Evolutionary conservation across 495 filamentous ascomycete genomes (phyloP), one percentile per base, ranked within the genome.

Genomic region (Aspergillus wentii): DNA sequence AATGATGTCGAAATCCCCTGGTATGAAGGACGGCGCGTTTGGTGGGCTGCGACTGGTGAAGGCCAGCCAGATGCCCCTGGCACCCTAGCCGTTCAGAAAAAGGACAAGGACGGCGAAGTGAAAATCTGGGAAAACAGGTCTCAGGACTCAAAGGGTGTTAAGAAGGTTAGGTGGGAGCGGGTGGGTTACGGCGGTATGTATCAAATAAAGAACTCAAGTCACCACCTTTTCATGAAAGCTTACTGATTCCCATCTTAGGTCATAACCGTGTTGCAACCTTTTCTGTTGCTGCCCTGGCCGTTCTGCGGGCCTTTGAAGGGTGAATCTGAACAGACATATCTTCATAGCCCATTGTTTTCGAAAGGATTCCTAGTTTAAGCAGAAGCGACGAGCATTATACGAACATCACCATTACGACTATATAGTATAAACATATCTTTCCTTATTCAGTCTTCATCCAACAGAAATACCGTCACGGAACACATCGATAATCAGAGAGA

Each of bases 1-100:
- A 76, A 91, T 48, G 87, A 94, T 57, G 66, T 64, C 30, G 85
- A 91, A 40, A 91, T 94, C 48, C 80, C 86, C 0, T 86, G 72
- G 59, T 54, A 59, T 20, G 65, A 72, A 51, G 65, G 66, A 3
- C 53, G 61, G 48, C 38, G 73, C 73, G 60, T 79, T 62, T 57
- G 75, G 85, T 48, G 56, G 36, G 50, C 52, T 37, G 64, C 58
- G 14, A 67, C 57, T 5, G 63, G 60, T 3, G 46, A 54, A 17
- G 74, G 76, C 40, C 58, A 59, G 15, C 59, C 71, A 6, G 73
- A 73, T 20, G 74, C 74, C 3, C 69, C 68, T 40, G 83, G 80
- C 4, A 55, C 59, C 11, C 49, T 74, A 4, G 35, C 46, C 6
- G 60, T 60, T 30, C 40, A 44, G 10, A 56, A 67, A 21, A 29